Conservation (phyloP, 108 stramenopile genomes). For the Aureococcus anophagefferens region DNA sequence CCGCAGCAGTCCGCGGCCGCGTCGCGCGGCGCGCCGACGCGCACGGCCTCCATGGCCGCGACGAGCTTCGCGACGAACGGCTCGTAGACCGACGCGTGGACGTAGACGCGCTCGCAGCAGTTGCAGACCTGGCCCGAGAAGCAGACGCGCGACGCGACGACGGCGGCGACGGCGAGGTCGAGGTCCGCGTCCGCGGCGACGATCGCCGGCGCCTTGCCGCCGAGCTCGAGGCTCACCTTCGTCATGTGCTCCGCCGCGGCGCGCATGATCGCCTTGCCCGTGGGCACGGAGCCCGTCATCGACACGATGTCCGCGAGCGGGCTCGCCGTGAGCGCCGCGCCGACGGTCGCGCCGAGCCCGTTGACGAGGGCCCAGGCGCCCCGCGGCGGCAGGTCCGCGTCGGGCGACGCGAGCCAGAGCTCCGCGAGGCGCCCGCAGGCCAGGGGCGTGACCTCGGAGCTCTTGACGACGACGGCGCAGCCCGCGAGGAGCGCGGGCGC, state of each 20-base stretch:
- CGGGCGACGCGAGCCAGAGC: neutral
- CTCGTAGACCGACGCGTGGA: slow-evolving; percentile 36
- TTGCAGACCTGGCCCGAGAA: slow-evolving; percentile 35
- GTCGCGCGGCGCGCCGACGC: slow-evolving; percentile 29
- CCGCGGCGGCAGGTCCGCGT: slow-evolving; percentile 7
- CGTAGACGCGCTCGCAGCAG: slow-evolving; percentile 31
- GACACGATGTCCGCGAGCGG: slow-evolving; percentile 15
- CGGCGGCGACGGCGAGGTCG: slow-evolving; percentile 21
- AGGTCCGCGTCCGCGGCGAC: slow-evolving; percentile 28
- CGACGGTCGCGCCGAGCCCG: slow-evolving; percentile 30
- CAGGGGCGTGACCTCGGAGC: slow-evolving; percentile 37
- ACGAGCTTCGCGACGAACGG: slow-evolving; percentile 25
- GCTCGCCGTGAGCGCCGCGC: slow-evolving; percentile 22
- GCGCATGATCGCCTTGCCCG: slow-evolving; percentile 23
- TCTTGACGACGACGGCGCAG: slow-evolving; percentile 36
- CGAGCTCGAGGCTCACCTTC: slow-evolving; percentile 38
- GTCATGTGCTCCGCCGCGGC: slow-evolving; percentile 26
- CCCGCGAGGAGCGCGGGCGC: slow-evolving; percentile 46
- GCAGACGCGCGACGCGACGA: slow-evolving; percentile 17
- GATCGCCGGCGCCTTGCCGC: slow-evolving; percentile 44
- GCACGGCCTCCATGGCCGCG: slow-evolving; percentile 19
- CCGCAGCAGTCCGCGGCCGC: slow-evolving; percentile 20
- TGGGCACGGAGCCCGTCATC: slow-evolving; percentile 34
- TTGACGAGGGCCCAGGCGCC: slow-evolving; percentile 34
- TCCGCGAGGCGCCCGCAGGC: slow-evolving; percentile 18